Conservation (phyloP, 257 asterid genomes). For the Striga asiatica region DNA sequence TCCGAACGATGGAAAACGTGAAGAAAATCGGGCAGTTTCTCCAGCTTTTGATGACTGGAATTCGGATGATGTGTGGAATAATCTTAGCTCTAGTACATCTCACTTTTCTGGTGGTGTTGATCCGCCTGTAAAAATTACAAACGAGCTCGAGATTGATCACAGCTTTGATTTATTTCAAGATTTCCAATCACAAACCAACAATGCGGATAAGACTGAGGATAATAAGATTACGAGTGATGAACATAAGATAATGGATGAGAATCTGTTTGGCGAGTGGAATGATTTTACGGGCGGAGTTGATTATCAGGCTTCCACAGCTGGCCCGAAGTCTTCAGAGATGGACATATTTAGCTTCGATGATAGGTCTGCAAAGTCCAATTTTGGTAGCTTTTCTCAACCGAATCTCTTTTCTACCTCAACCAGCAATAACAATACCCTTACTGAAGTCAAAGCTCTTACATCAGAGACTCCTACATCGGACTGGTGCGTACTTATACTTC, state of each 20-base stretch:
- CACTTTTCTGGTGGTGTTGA: slow-evolving; percentile 25
- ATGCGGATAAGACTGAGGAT: slow-evolving; percentile 18
- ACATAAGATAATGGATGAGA: slow-evolving; percentile 23
- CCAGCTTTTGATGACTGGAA: slow-evolving; percentile 38
- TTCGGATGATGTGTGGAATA: slow-evolving; percentile 42
- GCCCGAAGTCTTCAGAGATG: slow-evolving; percentile 24
- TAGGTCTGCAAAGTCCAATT: slow-evolving; percentile 29
- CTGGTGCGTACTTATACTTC: no score
- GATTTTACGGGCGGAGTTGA: slow-evolving; percentile 39
- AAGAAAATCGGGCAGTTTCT: slow-evolving; percentile 29
- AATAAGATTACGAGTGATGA: slow-evolving; percentile 20
- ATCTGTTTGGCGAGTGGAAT: slow-evolving; percentile 53
- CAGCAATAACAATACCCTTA: slow-evolving; percentile 20
- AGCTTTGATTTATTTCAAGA: slow-evolving; percentile 47
- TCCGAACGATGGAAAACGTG: slow-evolving; percentile 20
- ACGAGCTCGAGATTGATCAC: slow-evolving; percentile 22
- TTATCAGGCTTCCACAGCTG: slow-evolving; percentile 22
- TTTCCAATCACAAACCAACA: slow-evolving; percentile 28
- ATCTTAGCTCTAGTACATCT: slow-evolving; percentile 24
- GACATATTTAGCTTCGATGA: slow-evolving; percentile 32
- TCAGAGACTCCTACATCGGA: no score
- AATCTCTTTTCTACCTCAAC: slow-evolving; percentile 28
- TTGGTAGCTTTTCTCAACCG: slow-evolving; percentile 36
- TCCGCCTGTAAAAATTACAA: slow-evolving; percentile 23
- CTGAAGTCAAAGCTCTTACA: slow-evolving; percentile 19